phyloP scores from a whole-genome alignment of 176 grass and related monocot genomes.

The Ampelocalamus luodianensis region DNA sequence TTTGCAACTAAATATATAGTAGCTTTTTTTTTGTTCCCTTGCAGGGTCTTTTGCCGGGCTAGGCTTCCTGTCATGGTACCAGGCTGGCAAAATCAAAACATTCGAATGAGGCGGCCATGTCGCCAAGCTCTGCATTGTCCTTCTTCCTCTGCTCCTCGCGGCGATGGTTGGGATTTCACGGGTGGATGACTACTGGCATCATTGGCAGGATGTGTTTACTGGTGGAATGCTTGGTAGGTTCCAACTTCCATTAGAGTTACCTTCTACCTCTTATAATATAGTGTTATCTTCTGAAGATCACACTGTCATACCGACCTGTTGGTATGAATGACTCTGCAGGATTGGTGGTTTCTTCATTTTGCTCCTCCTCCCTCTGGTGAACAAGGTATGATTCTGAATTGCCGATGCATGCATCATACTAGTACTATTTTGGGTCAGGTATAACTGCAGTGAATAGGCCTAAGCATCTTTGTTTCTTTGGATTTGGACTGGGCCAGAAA shows the following conservation, averaged over 20 bases:
- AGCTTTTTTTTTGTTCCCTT: neutral
- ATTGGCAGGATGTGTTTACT: constrained; percentile 59
- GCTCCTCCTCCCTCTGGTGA: constrained; percentile 43
- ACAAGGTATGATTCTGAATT: constrained; percentile 20
- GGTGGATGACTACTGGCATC: constrained; percentile 63
- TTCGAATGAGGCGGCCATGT: constrained; percentile 50
- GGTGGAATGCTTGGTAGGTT: constrained; percentile 45
- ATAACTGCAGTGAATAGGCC: neutral
- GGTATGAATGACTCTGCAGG: constrained; percentile 20
- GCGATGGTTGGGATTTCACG: constrained; percentile 49
- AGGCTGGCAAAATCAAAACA: constrained; percentile 50
- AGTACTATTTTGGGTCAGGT: neutral
- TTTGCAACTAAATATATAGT: neutral
- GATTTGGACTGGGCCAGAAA: neutral
- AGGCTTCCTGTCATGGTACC: constrained; percentile 62
- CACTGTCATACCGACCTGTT: neutral
- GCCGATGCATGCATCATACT: neutral
- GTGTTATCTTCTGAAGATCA: neutral
- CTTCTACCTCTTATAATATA: neutral
- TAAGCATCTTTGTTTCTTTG: neutral
- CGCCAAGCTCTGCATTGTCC: constrained; percentile 50
- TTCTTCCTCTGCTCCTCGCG: constrained; percentile 52
- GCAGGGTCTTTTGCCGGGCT: constrained; percentile 53
- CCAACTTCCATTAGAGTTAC: neutral
- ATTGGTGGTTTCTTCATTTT: constrained; percentile 45